Evolutionary conservation across 495 filamentous ascomycete species (phyloP), one percentile per base, ranked within the genome.

Genomic region (Clavariopsis aquatica): DNA sequence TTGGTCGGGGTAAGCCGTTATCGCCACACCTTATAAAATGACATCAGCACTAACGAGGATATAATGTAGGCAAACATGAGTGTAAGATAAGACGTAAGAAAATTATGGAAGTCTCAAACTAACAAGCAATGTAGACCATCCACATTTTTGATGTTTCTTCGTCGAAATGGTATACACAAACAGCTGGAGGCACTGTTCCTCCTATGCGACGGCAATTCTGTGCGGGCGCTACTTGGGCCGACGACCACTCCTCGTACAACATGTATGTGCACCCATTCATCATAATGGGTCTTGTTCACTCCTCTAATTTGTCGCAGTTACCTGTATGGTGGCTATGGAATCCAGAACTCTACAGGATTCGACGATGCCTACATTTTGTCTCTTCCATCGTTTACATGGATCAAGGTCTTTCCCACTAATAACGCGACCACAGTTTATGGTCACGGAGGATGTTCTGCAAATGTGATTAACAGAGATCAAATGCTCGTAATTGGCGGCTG

Each of bases 301-400:
- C 41, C 8, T 24, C 57, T 65, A 43, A 64, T 24, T n/a, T 20
- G 9, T 15, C 0, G 29, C 57, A 83, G 81, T 17, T 83, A 84
- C 57, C 73, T 83, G 12, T 83, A 81, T 68, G 82, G 81, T 49
- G 82, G 82, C 10, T 74, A 74, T 27, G 76, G 77, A 28, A 74
- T 79, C 43, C 69, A 73, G 68, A 73, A 80, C 52, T 69, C 68
- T 7, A 68, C 73, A 22, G 82, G 79, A 10, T 83, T 76, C 64
- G 82, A 84, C 64, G 83, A 87, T 71, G 76, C 83, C 17, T 85
- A 82, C 60, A 81, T 85, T 47, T 76, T 87, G 19, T 76, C 78
- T 52, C 70, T 87, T 5, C 84, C 84, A 13, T 74, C 73, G 0
- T 76, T 86, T 65, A 76, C 73, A 23, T 87, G 84, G 84, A 79